These are phyloP conservation scores for Pelargonium australe DNA, from an alignment of 441 rosid species.

Conservation along the genomic window DNA sequence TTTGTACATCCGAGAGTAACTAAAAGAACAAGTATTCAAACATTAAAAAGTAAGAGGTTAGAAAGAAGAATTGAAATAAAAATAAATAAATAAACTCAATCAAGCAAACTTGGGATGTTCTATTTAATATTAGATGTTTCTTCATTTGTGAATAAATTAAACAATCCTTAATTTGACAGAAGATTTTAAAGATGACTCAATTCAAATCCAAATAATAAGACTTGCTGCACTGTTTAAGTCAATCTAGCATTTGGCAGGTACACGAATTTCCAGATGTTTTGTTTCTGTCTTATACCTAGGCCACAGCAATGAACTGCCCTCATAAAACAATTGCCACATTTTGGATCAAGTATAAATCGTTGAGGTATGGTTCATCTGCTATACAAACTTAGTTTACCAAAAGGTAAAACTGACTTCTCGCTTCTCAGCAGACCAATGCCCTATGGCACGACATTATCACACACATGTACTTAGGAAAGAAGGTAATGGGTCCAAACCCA, in stretches of 20 bases:
- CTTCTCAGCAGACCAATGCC: too few relatives aligned
- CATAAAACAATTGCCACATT: too few relatives aligned
- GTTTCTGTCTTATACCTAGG: neutral
- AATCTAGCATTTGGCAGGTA: neutral
- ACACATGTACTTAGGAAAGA: too few relatives aligned
- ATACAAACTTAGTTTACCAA: too few relatives aligned
- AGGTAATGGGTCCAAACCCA: too few relatives aligned
- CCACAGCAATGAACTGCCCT: neutral
- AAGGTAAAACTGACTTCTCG: too few relatives aligned
- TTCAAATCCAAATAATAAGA: neutral
- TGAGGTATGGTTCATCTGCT: too few relatives aligned
- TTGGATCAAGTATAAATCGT: too few relatives aligned
- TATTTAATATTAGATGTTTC: neutral
- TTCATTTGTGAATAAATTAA: too few relatives aligned
- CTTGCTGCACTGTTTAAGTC: neutral
- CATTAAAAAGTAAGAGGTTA: neutral
- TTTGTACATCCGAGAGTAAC: constrained; percentile 83
- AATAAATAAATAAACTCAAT: neutral
- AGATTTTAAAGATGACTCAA: neutral
- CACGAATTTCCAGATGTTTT: neutral
- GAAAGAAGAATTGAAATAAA: neutral
- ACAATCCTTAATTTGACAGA: neutral
- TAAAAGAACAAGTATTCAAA: constrained; percentile 22
- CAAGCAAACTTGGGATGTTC: neutral
- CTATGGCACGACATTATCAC: too few relatives aligned